Percentiles rank a stretch among this genome's conserved stretches.
These are phyloP conservation scores for Gracilaria caudata DNA, from an alignment of 23 red algal genomes.

Conservation along the genomic window DNA sequence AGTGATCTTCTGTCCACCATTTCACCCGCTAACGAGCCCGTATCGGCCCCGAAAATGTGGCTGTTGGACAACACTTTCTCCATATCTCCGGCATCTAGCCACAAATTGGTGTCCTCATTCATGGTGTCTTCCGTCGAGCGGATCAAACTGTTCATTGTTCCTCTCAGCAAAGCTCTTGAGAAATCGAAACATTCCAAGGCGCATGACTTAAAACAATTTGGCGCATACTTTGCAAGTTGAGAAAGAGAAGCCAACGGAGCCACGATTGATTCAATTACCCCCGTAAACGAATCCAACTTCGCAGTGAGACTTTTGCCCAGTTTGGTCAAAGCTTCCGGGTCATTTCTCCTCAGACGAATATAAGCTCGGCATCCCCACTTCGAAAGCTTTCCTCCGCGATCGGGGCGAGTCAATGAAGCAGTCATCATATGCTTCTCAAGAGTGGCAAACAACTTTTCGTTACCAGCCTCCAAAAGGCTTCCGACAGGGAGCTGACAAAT, in stretches of 20 bases:
- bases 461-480: background rate
- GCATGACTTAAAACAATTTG: slow-evolving; percentile 35
- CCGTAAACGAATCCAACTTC: slow-evolving; percentile 40
- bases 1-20: background rate
- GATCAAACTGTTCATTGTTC: slow-evolving; percentile 40
- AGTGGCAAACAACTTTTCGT: background rate
- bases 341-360: slow-evolving; percentile 20
- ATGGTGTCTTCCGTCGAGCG: background rate
- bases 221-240: slow-evolving; percentile 58
- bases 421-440: slow-evolving; percentile 29
- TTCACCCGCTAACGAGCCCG: slow-evolving; percentile 14
- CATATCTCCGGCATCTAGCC: background rate
- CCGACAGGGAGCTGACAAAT: slow-evolving; percentile 7
- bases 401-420: slow-evolving; percentile 6
- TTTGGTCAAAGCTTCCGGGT: background rate
- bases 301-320: slow-evolving; percentile 21
- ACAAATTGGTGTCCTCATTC: background rate
- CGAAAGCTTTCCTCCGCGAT: slow-evolving; percentile 16
- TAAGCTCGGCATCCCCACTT: slow-evolving; percentile 51
- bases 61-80: background rate
- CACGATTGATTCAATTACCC: slow-evolving; percentile 30
- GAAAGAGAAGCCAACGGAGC: slow-evolving; percentile 49
- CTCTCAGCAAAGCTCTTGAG: slow-evolving; percentile 60
- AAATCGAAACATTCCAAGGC: slow-evolving; percentile 74
- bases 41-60: slow-evolving; percentile 15